Evolutionary conservation across 2,329 filamentous ascomycete genomes (phyloP).

Genomic region (Cryoendolithus antarcticus): DNA sequence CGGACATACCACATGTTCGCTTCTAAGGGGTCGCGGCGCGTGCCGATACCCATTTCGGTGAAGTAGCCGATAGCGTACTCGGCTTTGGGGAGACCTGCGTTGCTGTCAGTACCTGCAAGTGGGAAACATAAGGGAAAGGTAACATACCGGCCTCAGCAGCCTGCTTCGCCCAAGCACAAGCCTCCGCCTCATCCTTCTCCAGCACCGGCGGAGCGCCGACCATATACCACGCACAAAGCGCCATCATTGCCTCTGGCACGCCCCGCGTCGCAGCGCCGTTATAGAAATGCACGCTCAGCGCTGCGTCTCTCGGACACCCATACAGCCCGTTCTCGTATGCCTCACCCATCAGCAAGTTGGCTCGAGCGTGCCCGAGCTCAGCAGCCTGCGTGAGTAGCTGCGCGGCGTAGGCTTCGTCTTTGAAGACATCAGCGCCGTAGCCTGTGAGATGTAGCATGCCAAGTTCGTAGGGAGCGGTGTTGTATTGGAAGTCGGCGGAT

Average conservation of each 20-base stretch:
- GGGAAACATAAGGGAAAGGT: slow-evolving; percentile 2
- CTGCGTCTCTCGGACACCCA: slow-evolving; percentile 78
- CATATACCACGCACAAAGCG: slow-evolving; percentile 96
- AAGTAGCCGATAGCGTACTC: slow-evolving; percentile 95
- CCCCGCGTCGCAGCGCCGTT: slow-evolving; percentile 79
- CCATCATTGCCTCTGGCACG: slow-evolving; percentile 89
- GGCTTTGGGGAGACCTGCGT: slow-evolving; percentile 52
- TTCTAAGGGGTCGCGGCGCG: slow-evolving; percentile 83
- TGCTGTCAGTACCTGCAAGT: background rate
- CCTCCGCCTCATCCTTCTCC: slow-evolving; percentile 90
- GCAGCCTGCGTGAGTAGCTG: slow-evolving; percentile 91
- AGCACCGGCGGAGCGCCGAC: slow-evolving; percentile 84
- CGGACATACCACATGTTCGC: slow-evolving; percentile 98
- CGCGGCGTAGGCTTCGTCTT: slow-evolving; percentile 78
- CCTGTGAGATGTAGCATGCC: slow-evolving; percentile 80
- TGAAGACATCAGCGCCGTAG: slow-evolving; percentile 90
- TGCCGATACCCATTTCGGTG: slow-evolving; percentile 96
- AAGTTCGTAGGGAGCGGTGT: slow-evolving; percentile 81
- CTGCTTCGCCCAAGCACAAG: slow-evolving; percentile 86
- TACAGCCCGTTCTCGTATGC: slow-evolving; percentile 89
- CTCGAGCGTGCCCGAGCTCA: slow-evolving; percentile 77
- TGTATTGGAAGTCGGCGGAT: slow-evolving; percentile 82
- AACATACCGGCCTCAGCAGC: slow-evolving; percentile 76
- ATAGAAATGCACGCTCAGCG: slow-evolving; percentile 93
- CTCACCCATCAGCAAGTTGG: slow-evolving; percentile 81